Evolutionary conservation across 768 basidiomycete genomes (phyloP).

Genomic region (Calocybe cyanea): DNA sequence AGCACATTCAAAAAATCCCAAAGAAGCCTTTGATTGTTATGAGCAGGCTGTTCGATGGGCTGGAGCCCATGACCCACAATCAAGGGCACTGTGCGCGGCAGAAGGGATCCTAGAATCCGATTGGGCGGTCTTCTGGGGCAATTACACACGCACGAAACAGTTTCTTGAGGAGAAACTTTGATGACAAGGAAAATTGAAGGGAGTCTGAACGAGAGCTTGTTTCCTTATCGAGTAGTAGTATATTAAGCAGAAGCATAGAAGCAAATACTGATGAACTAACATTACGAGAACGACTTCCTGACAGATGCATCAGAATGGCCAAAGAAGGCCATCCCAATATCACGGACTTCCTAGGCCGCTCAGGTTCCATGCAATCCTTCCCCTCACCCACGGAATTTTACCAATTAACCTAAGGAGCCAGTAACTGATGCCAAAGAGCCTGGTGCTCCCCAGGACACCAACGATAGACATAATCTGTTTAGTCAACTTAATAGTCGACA

Average conservation of each 20-base stretch:
- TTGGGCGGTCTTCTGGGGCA: constrained; percentile 58
- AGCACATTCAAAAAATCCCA: constrained; percentile 29
- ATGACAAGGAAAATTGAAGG: neutral
- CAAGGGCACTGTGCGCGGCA: constrained; percentile 37
- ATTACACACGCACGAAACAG: constrained; percentile 50
- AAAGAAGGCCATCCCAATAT: neutral
- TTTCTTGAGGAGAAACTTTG: constrained; percentile 1
- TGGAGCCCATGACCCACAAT: constrained; percentile 36
- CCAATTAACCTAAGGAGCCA: constrained; percentile 16
- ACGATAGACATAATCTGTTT: constrained; percentile 26
- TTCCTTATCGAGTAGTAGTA: too few species aligned
- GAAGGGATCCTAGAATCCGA: constrained; percentile 56
- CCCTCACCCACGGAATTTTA: constrained; percentile 12
- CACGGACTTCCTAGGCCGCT: constrained; percentile 21
- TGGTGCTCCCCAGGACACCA: constrained; percentile 5
- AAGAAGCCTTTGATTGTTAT: constrained; percentile 55
- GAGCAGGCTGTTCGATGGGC: constrained; percentile 70
- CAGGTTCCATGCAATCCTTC: constrained; percentile 16
- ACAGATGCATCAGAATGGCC: too few species aligned
- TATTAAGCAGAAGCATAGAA: too few species aligned
- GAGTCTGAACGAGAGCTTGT: too few species aligned
- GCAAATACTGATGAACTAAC: too few species aligned
- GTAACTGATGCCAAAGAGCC: constrained; percentile 10
- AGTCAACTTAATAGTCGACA: constrained; percentile 37
- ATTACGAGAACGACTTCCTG: too few species aligned